Evolutionary conservation across 768 basidiomycete genomes (phyloP).

Genomic region (Boletus vinaceobasis): DNA sequence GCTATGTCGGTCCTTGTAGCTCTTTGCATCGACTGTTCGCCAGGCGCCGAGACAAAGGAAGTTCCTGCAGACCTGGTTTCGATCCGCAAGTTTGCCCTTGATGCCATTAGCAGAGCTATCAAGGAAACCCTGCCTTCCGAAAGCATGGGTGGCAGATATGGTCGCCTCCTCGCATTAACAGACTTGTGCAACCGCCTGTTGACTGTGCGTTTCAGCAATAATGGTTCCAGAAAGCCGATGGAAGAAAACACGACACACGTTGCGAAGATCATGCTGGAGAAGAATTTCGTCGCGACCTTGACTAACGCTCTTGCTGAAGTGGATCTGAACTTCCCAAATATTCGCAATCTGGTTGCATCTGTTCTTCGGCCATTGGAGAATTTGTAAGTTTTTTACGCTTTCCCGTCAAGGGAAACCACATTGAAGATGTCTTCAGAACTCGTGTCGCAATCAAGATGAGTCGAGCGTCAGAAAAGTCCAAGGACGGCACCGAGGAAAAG

Average conservation of each 20-base stretch:
- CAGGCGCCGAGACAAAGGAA: constrained; percentile 68
- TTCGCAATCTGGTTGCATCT: constrained; percentile 80
- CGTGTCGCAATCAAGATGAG: constrained; percentile 99
- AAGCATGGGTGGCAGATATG: constrained; percentile 73
- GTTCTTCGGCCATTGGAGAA: constrained; percentile 87
- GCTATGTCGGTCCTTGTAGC: constrained; percentile 89
- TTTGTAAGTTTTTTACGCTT: constrained; percentile 54
- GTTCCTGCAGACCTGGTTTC: constrained; percentile 72
- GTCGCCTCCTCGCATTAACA: constrained; percentile 79
- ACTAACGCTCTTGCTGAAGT: constrained; percentile 88
- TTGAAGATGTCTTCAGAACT: constrained; percentile 49
- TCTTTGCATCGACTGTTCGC: constrained; percentile 83
- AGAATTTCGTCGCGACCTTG: constrained; percentile 87
- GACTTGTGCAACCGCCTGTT: constrained; percentile 88
- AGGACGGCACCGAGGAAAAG: constrained; percentile 50
- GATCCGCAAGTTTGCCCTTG: constrained; percentile 91
- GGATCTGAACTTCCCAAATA: constrained; percentile 93
- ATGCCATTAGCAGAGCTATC: constrained; percentile 81
- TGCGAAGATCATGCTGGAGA: constrained; percentile 98
- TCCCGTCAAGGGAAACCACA: not conserved
- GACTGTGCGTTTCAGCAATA: constrained; percentile 67
- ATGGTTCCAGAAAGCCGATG: constrained; percentile 46
- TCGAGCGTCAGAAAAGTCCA: constrained; percentile 62
- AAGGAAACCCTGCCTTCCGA: constrained; percentile 69
- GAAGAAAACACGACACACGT: constrained; percentile 85